These are phyloP conservation scores for Chytridium lagenaria DNA, from an alignment of 371 early-diverging fungal species.

Conservation along the genomic window DNA sequence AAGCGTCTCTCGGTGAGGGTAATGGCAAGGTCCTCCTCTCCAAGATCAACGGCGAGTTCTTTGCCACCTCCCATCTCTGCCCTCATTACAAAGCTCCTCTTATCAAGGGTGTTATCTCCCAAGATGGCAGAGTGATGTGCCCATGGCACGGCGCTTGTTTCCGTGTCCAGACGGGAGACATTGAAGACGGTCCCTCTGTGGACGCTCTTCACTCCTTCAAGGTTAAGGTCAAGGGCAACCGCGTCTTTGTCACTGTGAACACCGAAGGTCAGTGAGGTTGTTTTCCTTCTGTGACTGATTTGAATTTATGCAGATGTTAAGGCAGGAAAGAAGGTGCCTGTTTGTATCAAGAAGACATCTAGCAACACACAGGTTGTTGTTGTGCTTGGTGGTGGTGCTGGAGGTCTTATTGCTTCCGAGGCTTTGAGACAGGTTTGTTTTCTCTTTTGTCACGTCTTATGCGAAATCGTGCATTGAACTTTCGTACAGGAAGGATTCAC, in stretches of 20 bases:
- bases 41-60: constrained; percentile 40
- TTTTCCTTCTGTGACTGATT: neutral
- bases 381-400: constrained; percentile 62
- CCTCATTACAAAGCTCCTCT: constrained; percentile 48
- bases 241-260: constrained; percentile 52
- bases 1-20: constrained; percentile 28
- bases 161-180: constrained; percentile 60
- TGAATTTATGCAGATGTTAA: constrained; percentile 34
- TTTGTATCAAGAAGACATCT: constrained; percentile 29
- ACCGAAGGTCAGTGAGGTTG: constrained; percentile 37
- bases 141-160: constrained; percentile 69
- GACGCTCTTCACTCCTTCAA: constrained; percentile 52
- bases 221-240: constrained; percentile 44
- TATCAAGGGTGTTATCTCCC: constrained; percentile 29
- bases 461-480: neutral
- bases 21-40: constrained; percentile 41
- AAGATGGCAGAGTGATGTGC: constrained; percentile 48
- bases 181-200: constrained; percentile 64
- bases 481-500: constrained; percentile 48
- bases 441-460: neutral
- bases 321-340: constrained; percentile 42
- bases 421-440: constrained; percentile 49
- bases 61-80: constrained; percentile 39
- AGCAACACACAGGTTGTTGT: constrained; percentile 42
- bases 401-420: constrained; percentile 56